Evolutionary conservation across 1,284 basidiomycete genomes (phyloP).

Genomic region (Irpex sp.): DNA sequence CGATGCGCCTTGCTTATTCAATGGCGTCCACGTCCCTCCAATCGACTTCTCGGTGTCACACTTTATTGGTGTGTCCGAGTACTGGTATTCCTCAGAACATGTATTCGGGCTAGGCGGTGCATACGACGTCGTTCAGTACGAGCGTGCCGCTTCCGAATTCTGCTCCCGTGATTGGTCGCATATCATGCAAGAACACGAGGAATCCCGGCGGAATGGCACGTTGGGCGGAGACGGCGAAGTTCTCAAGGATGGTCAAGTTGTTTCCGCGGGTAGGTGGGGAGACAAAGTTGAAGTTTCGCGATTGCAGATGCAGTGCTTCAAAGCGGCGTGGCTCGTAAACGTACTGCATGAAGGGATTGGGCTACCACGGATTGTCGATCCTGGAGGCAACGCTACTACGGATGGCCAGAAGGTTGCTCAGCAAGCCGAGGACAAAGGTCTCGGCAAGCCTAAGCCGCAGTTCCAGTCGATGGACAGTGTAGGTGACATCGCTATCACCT

Average conservation of each 20-base stretch:
- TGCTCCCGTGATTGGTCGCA: conserved; percentile 80
- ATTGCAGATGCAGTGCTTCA: conserved; percentile 98
- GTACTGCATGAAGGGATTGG: conserved; percentile 96
- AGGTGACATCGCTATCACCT: conserved; percentile 90
- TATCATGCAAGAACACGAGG: conserved; percentile 70
- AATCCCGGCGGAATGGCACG: conserved; percentile 41
- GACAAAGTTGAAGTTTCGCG: conserved; percentile 77
- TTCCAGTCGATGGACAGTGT: conserved; percentile 95
- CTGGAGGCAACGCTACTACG: conserved; percentile 67
- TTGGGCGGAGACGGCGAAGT: conserved; percentile 58
- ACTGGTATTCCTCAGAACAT: conserved; percentile 99
- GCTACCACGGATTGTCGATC: conserved; percentile 88
- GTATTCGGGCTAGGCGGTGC: conserved; percentile 92
- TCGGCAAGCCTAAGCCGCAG: conserved; percentile 64
- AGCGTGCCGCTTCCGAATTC: conserved; percentile 86
- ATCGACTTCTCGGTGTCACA: conserved; percentile 90
- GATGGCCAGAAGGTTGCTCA: conserved; percentile 64
- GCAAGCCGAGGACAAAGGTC: conserved; percentile 78
- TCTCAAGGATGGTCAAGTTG: conserved; percentile 52
- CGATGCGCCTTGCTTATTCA: conserved; percentile 90
- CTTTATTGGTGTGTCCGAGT: conserved; percentile 98
- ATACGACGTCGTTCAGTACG: conserved; percentile 96
- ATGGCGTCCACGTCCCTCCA: conserved; percentile 90
- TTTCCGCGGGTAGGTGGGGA: conserved; percentile 67
- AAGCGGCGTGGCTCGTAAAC: conserved; percentile 97